Evolutionary conservation across 495 filamentous ascomycete species (phyloP).

Genomic region (Lophiostoma macrostomum): DNA sequence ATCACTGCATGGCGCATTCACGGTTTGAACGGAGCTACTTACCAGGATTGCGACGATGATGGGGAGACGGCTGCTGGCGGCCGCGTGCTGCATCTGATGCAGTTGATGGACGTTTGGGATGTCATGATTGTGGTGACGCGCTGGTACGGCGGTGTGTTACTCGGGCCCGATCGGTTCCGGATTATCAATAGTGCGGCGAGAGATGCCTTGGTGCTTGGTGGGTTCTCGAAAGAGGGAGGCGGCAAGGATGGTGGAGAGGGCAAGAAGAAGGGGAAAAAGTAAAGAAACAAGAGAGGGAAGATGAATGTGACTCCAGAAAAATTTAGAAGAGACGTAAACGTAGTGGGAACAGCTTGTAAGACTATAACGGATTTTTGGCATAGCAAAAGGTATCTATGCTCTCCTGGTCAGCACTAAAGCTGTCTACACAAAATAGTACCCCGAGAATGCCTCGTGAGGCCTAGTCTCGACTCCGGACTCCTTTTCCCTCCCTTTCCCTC

Average conservation of each 20-base stretch:
- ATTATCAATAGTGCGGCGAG: conserved; percentile 83
- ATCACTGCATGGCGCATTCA: conserved; percentile 69
- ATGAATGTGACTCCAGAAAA: too few relatives aligned
- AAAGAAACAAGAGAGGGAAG: conserved; percentile 8
- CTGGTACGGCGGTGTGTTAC: conserved; percentile 88
- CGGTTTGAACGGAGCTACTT: conserved; percentile 54
- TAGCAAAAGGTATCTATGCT: too few relatives aligned
- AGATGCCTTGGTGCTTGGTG: conserved; percentile 80
- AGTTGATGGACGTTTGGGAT: conserved; percentile 92
- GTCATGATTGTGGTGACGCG: conserved; percentile 89
- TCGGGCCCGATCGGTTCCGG: conserved; percentile 86
- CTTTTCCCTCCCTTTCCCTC: too few relatives aligned
- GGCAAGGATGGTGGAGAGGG: conserved; percentile 36
- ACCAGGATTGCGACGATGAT: conserved; percentile 93
- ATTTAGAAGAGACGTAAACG: too few relatives aligned
- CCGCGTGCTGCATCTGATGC: conserved; percentile 81
- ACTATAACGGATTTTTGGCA: too few relatives aligned
- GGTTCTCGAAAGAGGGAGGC: conserved; percentile 53
- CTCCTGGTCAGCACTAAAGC: too few relatives aligned
- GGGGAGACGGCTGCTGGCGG: conserved; percentile 93
- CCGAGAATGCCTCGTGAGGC: too few relatives aligned
- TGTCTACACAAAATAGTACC: too few relatives aligned
- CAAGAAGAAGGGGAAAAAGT: conserved; percentile 37
- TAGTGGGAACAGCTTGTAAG: too few relatives aligned
- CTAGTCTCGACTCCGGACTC: too few relatives aligned